These are phyloP conservation scores for Trichoderma guizhouense DNA, from an alignment of 2,329 filamentous ascomycete genomes.

Conservation along the genomic window DNA sequence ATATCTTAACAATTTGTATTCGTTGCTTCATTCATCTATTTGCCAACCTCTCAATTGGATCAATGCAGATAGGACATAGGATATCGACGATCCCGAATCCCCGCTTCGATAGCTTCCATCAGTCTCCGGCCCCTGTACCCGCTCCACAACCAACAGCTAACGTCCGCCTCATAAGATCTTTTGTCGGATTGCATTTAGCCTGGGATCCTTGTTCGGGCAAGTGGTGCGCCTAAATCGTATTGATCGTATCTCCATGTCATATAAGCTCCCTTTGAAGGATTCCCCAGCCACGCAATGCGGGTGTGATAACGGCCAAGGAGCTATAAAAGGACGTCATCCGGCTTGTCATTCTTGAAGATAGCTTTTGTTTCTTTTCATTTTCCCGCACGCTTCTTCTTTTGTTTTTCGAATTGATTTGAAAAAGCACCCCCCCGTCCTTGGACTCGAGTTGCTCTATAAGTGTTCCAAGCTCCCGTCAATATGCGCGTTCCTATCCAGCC, in stretches of 20 bases:
- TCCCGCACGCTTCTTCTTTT: not conserved
- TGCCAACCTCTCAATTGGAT: not conserved
- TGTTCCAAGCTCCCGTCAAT: not conserved
- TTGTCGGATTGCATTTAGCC: constrained; percentile 6
- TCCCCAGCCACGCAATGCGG: not conserved
- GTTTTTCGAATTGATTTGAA: not conserved
- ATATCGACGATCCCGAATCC: not conserved
- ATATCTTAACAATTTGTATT: not conserved
- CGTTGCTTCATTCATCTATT: not conserved
- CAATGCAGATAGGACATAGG: not conserved
- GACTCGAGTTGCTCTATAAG: not conserved
- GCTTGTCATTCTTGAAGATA: not conserved
- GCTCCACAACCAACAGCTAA: not conserved
- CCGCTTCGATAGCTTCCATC: not conserved
- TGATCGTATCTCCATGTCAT: not conserved
- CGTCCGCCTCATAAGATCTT: not conserved
- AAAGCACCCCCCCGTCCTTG: too few species aligned
- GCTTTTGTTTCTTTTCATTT: not conserved
- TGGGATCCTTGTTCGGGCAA: not conserved
- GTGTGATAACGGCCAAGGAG: not conserved
- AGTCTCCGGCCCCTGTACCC: not conserved
- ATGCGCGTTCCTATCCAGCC: constrained; percentile 20
- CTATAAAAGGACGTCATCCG: not conserved
- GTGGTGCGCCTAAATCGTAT: not conserved
- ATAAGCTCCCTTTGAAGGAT: not conserved